phyloP scores from a whole-genome alignment of 2,329 filamentous ascomycete genomes.

The Pseudopyricularia cyperi region DNA sequence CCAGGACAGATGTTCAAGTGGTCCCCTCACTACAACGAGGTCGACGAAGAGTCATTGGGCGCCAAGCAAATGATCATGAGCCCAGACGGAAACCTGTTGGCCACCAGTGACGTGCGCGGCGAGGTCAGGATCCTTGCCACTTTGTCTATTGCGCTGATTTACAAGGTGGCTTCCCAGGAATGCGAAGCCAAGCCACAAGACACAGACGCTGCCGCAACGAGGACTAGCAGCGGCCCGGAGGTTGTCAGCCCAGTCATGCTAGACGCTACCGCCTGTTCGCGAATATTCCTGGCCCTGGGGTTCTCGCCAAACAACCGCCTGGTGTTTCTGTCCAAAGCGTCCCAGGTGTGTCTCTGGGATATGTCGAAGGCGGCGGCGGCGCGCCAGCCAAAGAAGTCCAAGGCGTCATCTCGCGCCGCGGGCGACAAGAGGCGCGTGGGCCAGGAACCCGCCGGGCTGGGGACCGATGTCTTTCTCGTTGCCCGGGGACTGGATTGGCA shows the following conservation, averaged over 20 bases:
- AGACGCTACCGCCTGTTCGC: not conserved
- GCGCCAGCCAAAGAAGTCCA: not conserved
- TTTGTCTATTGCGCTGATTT: not conserved
- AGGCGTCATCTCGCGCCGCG: not conserved
- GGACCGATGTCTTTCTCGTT: not conserved
- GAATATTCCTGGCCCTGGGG: not conserved
- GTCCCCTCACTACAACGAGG: slow-evolving; percentile 14
- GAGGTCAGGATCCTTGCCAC: slow-evolving; percentile 10
- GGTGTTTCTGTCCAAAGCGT: not conserved
- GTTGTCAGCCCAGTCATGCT: not conserved
- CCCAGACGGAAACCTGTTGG: slow-evolving; percentile 12
- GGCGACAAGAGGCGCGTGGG: not conserved
- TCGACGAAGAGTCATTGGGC: slow-evolving; percentile 9
- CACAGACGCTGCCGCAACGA: not conserved
- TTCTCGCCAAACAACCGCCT: not conserved
- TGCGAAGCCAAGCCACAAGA: slow-evolving; percentile 4
- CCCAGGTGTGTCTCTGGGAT: not conserved
- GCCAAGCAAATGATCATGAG: slow-evolving; percentile 11
- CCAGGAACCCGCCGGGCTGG: not conserved
- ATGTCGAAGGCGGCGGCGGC: not conserved
- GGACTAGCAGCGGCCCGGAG: not conserved
- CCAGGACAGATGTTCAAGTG: slow-evolving; percentile 19
- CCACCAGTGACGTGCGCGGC: slow-evolving; percentile 10
- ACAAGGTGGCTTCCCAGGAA: not conserved
- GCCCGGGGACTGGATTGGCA: slow-evolving; percentile 9